A percentile compares a stretch with the other conserved stretches of the same genome.
Evolutionary conservation across 345 rosid species (phyloP).

Genomic region (Eucalyptus fibrosa): DNA sequence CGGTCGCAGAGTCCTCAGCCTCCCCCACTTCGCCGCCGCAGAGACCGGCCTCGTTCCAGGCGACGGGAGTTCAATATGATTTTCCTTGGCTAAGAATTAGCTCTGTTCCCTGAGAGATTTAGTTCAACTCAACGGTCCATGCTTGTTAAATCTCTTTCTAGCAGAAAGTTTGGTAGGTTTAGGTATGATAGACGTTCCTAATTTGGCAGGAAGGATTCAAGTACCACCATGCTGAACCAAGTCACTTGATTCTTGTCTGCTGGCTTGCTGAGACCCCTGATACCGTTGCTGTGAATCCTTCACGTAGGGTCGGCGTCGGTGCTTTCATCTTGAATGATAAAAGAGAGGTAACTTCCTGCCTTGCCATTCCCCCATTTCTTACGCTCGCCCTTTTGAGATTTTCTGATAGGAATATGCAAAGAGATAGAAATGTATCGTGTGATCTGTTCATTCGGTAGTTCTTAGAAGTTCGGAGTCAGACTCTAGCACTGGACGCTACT

Average conservation of each 20-base stretch:
- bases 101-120: background rate
- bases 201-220: conserved; percentile 2
- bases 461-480: background rate
- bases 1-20: too few species aligned
- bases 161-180: background rate
- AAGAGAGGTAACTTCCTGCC: conserved; percentile 26
- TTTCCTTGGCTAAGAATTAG: background rate
- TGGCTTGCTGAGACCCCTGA: conserved; percentile 38
- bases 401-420: background rate
- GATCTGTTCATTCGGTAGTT: background rate
- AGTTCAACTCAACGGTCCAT: background rate
- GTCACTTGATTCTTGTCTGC: conserved; percentile 50
- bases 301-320: conserved; percentile 28
- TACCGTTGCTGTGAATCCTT: conserved; percentile 13
- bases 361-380: background rate
- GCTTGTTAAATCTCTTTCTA: background rate
- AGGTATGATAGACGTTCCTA: background rate
- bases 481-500: fast-evolving
- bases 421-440: fast-evolving
- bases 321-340: conserved; percentile 44
- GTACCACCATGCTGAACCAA: conserved; percentile 10
- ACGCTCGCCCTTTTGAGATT: fast-evolving
- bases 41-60: too few species aligned
- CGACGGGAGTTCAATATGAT: too few species aligned
- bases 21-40: too few species aligned